Conservation (phyloP, 2,329 filamentous ascomycete species). For the Alternaria brassicicola region DNA sequence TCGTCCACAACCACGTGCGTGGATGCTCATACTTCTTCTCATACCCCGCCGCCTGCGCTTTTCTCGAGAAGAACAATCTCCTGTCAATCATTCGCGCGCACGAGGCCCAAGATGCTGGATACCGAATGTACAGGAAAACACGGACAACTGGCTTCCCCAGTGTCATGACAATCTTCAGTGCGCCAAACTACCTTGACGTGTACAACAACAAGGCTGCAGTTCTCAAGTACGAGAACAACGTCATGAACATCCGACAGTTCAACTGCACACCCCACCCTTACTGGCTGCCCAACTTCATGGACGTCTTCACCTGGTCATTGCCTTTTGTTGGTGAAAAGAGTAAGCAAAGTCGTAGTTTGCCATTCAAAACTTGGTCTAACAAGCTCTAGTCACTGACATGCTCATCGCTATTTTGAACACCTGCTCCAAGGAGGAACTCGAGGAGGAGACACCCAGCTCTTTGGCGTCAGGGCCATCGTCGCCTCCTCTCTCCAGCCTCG, state of each 20-base stretch:
- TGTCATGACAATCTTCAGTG: slow-evolving; percentile 99
- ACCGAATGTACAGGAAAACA: slow-evolving; percentile 99
- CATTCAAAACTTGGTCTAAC: slow-evolving; percentile 23
- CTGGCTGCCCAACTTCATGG: slow-evolving; percentile 99
- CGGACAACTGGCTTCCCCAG: slow-evolving; percentile 97
- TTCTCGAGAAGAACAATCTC: slow-evolving; percentile 98
- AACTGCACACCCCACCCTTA: slow-evolving; percentile 99
- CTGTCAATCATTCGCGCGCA: slow-evolving; percentile 96
- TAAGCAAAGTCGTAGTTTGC: slow-evolving; percentile 25
- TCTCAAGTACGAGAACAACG: slow-evolving; percentile 99
- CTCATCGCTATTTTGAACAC: slow-evolving; percentile 97
- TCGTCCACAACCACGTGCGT: slow-evolving; percentile 96
- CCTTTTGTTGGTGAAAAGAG: slow-evolving; percentile 97
- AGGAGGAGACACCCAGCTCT: slow-evolving; percentile 82
- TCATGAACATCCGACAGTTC: slow-evolving; percentile 99
- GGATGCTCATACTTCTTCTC: slow-evolving; percentile 99
- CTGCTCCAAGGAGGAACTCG: slow-evolving; percentile 96
- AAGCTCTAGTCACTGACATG: slow-evolving; percentile 80
- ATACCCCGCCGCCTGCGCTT: slow-evolving; percentile 94
- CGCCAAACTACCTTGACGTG: slow-evolving; percentile 97
- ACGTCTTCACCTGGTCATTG: slow-evolving; percentile 99
- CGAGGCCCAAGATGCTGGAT: slow-evolving; percentile 97
- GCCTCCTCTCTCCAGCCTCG: slow-evolving; percentile 68
- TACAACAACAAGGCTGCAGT: slow-evolving; percentile 99
- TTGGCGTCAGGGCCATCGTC: slow-evolving; percentile 74